Base-by-base conservation (phyloP, 345 rosid genomes). In the Kernera saxatilis region DNA sequence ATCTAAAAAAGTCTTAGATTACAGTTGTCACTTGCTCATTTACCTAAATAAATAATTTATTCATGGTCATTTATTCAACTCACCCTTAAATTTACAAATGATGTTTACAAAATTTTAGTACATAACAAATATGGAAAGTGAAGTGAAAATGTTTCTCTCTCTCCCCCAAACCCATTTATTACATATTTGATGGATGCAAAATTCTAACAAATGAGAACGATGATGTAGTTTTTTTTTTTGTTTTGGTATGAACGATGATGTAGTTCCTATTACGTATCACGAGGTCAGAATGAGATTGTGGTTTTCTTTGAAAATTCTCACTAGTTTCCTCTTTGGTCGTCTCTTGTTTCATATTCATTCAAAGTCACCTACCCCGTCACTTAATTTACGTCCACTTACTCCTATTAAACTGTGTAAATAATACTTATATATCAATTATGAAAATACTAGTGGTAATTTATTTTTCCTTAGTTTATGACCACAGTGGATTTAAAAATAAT, bases 331-430 rank as follows among this genome's bases (percentile, higher is more conserved):
- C 39, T 50, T 67, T 5, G 17, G 77, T 73, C 53, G 43, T 57
- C 50, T 48, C 67, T 73, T 67, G 60, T 17, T 22, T 39, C 3
- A 49, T 55, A 37, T 37, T 37, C 35, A 46, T 36, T 55, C 32
- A 33, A 73, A 57, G 67, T 73, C 77, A 66, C 35, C 61, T 21
- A 27, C 58, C 52, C 71, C 37, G 22, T 66, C 67, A 65, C 37
- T 48, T 57, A 39, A 57, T 46, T 37, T 44, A 35, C 46, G 71
- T 56, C 50, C 66, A 73, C 51, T 55, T 12, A 35, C 32, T 13
- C 25, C n/a, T 54, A 39, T 13, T 53, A 52, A 29, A 51, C 27
- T 63, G n/a, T 22, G 37, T 22, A 55, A 19, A 33, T 45, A 3
- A 33, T 52, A 63, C 36, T 2, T 63, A n/a, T n/a, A n/a, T n/a